Evolutionary conservation across 169 alveolate genomes (phyloP), one percentile per base, ranked within the genome.

Genomic region (Cryptosporidium muris): DNA sequence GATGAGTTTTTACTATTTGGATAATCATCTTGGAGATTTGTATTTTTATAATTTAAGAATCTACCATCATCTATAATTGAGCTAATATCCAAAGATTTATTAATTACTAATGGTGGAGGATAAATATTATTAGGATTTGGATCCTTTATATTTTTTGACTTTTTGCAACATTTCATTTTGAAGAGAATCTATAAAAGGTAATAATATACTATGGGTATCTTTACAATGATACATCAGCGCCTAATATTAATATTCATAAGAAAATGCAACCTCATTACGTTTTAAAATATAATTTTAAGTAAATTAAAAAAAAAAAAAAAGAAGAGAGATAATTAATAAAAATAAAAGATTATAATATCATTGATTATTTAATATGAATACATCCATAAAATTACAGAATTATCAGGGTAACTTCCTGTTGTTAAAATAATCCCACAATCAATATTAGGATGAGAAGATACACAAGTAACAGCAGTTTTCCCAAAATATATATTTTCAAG

Each of bases 351-450:
- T 25, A 25, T 25, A 25, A 0, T 25, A 25, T 25, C 25, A 25
- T 25, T 25, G 0, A 25, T 25, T 53, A 53, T 5, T 53, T 53
- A 5, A 37, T 2, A 49, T 48, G 16, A 51, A 9, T 11, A 38
- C 36, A 25, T 51, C 85, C 85, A 74, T 6, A 74, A 47, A n/a
- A 60, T 25, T n/a, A 56, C 16, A 3, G 85, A 74, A 3, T 66
- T 25, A 16, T 74, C 62, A 7, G 85, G 85, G 25, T 40, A 64
- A 25, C 85, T 74, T 40, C 74, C 54, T 43, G 85, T 74, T 45
- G 85, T 74, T 47, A 74, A 11, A 5, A 74, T 56, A 36, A 74
- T 12, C 14, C 60, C 40, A 43, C 14, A 14, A 25, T 47, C 11
- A 16, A 42, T 16, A 34, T 16, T 51, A 14, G 85, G 68, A 47